Conservation (phyloP, 2,329 filamentous ascomycete genomes). For the Cryphonectria nitschkei region DNA sequence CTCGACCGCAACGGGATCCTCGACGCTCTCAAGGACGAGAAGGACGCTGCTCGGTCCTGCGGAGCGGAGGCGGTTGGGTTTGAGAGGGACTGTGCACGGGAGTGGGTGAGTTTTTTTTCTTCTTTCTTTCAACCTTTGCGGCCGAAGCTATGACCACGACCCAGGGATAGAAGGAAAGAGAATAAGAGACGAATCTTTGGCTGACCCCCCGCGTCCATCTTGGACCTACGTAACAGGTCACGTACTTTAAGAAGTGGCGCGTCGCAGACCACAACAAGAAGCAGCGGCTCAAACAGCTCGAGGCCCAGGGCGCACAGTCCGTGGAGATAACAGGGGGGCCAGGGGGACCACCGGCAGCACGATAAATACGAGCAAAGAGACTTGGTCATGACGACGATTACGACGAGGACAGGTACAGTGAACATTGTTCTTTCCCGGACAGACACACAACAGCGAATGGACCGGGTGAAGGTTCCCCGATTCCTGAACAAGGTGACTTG, state of each 20-base stretch:
- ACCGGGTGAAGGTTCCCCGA: no score
- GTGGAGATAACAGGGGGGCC: constrained; percentile 45
- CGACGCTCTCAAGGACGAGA: constrained; percentile 59
- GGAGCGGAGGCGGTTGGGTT: constrained; percentile 58
- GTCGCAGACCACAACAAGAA: constrained; percentile 91
- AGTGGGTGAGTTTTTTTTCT: constrained; percentile 71
- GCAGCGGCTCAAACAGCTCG: constrained; percentile 74
- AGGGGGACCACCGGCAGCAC: constrained; percentile 23
- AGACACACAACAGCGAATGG: background rate
- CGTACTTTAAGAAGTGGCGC: constrained; percentile 96
- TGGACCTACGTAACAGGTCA: constrained; percentile 62
- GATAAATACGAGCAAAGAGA: background rate
- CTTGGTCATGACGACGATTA: background rate
- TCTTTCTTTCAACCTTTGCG: background rate
- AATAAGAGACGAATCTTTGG: background rate
- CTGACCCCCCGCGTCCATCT: background rate
- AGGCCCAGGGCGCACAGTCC: constrained; percentile 71
- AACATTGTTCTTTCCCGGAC: background rate
- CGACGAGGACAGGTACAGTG: background rate
- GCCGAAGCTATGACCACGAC: background rate
- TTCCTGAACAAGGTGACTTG: background rate
- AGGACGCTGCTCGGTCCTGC: constrained; percentile 45
- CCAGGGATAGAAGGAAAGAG: background rate
- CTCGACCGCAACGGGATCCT: constrained; percentile 81
- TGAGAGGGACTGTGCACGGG: constrained; percentile 82